Percentiles rank a stretch among this genome's conserved stretches.
Conservation (phyloP, 23 red algal species). For the Gracilaria gracilis region DNA sequence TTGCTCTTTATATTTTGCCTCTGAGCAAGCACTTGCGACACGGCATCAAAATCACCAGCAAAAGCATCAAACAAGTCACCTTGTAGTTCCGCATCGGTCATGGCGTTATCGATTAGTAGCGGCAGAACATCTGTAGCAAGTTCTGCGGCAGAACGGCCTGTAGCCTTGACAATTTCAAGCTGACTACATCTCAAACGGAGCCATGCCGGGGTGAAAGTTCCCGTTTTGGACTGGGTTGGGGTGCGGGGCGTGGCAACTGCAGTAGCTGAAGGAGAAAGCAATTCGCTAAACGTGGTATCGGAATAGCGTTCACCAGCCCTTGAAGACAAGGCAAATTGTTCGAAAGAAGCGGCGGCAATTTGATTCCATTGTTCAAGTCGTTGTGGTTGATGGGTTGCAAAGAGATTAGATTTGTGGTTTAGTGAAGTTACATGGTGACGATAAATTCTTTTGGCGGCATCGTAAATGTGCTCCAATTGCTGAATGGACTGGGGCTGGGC, state of each 20-base stretch:
- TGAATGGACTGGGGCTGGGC: neutral
- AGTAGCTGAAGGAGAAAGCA: neutral
- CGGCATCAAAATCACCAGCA: slow-evolving; percentile 78
- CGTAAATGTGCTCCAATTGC: slow-evolving; percentile 6
- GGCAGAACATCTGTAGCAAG: slow-evolving; percentile 57
- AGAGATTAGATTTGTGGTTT: neutral
- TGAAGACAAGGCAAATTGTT: slow-evolving; percentile 27
- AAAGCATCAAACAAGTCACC: slow-evolving; percentile 80
- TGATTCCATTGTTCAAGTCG: slow-evolving; percentile 51
- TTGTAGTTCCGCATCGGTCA: slow-evolving; percentile 50
- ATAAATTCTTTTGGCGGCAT: slow-evolving; percentile 12
- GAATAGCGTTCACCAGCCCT: slow-evolving; percentile 17
- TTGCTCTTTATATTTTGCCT: slow-evolving; percentile 18
- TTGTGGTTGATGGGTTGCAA: neutral
- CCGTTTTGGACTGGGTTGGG: neutral
- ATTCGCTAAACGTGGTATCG: neutral
- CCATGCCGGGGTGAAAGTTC: slow-evolving; percentile 28
- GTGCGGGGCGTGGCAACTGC: neutral
- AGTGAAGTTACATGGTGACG: slow-evolving; percentile 16
- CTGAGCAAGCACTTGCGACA: slow-evolving; percentile 54
- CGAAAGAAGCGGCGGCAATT: slow-evolving; percentile 30
- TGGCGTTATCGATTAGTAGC: slow-evolving; percentile 28
- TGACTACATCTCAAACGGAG: slow-evolving; percentile 31
- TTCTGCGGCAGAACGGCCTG: slow-evolving; percentile 34
- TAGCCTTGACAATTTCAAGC: slow-evolving; percentile 50